These are phyloP conservation scores for Fusarium sp. DNA, from an alignment of 2,329 filamentous ascomycete species.

Conservation along the genomic window DNA sequence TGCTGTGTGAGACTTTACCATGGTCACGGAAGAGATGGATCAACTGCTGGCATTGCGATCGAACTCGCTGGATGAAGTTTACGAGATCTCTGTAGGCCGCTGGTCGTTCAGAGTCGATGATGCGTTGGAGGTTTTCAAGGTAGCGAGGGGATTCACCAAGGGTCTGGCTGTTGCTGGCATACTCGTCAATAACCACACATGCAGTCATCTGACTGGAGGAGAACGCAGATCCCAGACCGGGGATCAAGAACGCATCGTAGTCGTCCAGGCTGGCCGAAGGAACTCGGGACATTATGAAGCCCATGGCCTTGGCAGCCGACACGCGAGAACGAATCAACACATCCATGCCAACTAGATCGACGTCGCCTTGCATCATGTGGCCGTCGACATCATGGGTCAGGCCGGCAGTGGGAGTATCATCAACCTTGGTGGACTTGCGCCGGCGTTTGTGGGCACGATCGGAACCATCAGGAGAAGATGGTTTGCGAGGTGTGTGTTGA, in stretches of 20 bases:
- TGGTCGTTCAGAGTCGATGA: slow-evolving; percentile 86
- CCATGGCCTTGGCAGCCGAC: slow-evolving; percentile 87
- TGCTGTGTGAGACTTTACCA: slow-evolving; percentile 80
- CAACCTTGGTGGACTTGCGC: slow-evolving; percentile 85
- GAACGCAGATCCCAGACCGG: slow-evolving; percentile 76
- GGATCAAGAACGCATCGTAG: slow-evolving; percentile 74
- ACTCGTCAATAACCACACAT: slow-evolving; percentile 89
- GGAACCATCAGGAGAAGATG: slow-evolving; percentile 64
- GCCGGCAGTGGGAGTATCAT: slow-evolving; percentile 71
- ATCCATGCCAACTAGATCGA: slow-evolving; percentile 92
- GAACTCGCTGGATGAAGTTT: slow-evolving; percentile 87
- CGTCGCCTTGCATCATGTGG: slow-evolving; percentile 96
- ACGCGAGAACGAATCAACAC: slow-evolving; percentile 89
- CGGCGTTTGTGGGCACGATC: slow-evolving; percentile 80
- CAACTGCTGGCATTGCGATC: slow-evolving; percentile 90
- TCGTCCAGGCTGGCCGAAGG: slow-evolving; percentile 71
- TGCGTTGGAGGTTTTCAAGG: slow-evolving; percentile 73
- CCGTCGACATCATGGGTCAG: slow-evolving; percentile 96
- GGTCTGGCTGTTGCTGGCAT: slow-evolving; percentile 70
- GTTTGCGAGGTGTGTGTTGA: slow-evolving; percentile 58
- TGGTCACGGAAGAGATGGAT: slow-evolving; percentile 92
- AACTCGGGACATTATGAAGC: slow-evolving; percentile 82
- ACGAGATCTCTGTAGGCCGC: slow-evolving; percentile 89
- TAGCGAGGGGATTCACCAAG: slow-evolving; percentile 64
- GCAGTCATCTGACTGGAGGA: slow-evolving; percentile 89